These are phyloP conservation scores for Coemansia sp. DNA, from an alignment of 192 early-diverging fungal genomes.

Conservation along the genomic window DNA sequence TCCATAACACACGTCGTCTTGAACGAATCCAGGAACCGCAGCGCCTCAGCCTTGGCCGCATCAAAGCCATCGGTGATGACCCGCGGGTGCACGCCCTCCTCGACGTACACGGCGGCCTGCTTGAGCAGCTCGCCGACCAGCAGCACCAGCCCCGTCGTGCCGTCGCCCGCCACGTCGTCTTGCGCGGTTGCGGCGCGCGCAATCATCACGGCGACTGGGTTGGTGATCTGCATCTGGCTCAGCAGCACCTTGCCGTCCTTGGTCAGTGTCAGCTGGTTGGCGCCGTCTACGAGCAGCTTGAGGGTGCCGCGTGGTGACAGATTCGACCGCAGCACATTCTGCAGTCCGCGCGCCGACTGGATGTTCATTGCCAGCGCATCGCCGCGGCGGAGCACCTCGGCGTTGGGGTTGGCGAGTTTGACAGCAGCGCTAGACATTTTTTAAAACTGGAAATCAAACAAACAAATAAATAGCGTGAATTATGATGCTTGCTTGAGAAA, in stretches of 20 bases:
- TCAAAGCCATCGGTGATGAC: constrained; percentile 98
- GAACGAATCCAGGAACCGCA: constrained; percentile 92
- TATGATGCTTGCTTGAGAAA: too few relatives aligned
- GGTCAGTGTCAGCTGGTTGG: constrained; percentile 95
- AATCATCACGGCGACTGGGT: constrained; percentile 99
- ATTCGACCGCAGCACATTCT: constrained; percentile 95
- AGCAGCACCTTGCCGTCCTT: constrained; percentile 99
- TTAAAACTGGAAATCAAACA: too few relatives aligned
- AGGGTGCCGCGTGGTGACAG: constrained; percentile 98
- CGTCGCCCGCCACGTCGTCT: constrained; percentile 99
- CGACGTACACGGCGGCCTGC: constrained; percentile 91
- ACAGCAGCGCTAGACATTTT: constrained; percentile 72
- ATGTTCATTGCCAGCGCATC: constrained; percentile 98
- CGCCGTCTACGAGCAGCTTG: constrained; percentile 98
- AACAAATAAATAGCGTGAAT: too few relatives aligned
- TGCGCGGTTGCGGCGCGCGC: constrained; percentile 98
- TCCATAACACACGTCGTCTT: constrained; percentile 78
- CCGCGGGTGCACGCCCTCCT: constrained; percentile 96
- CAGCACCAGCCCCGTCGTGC: constrained; percentile 96
- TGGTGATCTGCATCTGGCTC: constrained; percentile 99
- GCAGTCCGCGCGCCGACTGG: constrained; percentile 92
- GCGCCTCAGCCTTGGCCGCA: constrained; percentile 92
- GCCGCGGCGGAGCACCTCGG: constrained; percentile 97
- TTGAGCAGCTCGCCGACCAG: constrained; percentile 97
- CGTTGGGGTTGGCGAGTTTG: constrained; percentile 95